Base-by-base conservation (phyloP, 83 land plant species). In the Diphasiastrum complanatum region DNA sequence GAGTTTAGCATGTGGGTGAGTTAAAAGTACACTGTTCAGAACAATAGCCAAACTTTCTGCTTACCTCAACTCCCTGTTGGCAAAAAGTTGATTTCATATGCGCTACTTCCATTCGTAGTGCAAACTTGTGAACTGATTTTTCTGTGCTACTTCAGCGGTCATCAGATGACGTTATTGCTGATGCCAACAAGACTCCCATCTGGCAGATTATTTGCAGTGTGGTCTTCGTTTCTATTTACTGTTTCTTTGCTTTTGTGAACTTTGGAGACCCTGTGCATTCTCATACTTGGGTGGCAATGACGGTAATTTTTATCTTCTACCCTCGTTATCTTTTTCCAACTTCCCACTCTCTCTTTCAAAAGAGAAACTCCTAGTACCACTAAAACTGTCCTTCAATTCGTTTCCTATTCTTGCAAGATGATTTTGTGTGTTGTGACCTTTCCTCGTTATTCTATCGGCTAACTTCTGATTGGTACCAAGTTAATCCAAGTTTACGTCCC, bases 1-100 rank as follows among this genome's bases (percentile, higher is more conserved):
- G 61, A 77, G 48, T 77, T 77, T 57, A 61, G 45, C 33, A 67
- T 63, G 64, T 77, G 80, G 80, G 80, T 77, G 45, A 40, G 76
- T 66, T 29, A 2, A 40, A 40, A 40, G 8, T 40, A 40, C 43
- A 40, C 43, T 16, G 8, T 16, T 16, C 43, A 40, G 16, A 40
- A 40, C 12, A 40, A 8, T 40, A 16, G 16, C 8, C 8, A 16
- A 40, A 40, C 12, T 8, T 40, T 40, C 30, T 4, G 30, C 6
- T 49, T 18, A 18, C 51, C 6, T 18, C n/a, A 49, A 18, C 16
- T 49, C n/a, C n/a, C 23, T 5, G 5, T 24, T 49, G 51, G 23
- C n/a, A 47, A 47, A 24, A 18, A 47, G 51, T 18, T 18, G n/a
- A 16, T 4, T 8, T 24, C n/a, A 5, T 24, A 47, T 5, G 23